A percentile compares a stretch with the other conserved stretches of the same genome.
Evolutionary conservation across 2,329 filamentous ascomycete species (phyloP).

Genomic region (Ophiosphaerella narmari): DNA sequence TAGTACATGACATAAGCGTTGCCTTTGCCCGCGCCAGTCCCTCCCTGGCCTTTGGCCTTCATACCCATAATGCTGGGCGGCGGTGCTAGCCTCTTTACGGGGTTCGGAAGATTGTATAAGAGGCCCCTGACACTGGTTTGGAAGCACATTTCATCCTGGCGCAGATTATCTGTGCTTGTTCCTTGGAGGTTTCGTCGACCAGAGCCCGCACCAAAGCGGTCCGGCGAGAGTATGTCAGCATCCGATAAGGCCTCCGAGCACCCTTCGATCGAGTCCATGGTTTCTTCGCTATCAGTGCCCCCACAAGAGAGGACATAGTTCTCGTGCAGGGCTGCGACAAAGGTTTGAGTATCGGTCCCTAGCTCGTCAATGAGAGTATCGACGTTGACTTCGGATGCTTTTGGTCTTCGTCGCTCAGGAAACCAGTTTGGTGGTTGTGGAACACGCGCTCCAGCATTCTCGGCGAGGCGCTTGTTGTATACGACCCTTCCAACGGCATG

Average conservation of each 20-base stretch:
- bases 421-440: constrained; percentile 54
- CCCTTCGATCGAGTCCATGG: constrained; percentile 78
- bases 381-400: constrained; percentile 51
- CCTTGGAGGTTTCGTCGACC: constrained; percentile 54
- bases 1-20: constrained; percentile 92
- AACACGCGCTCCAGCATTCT: constrained; percentile 38
- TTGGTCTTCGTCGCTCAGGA: constrained; percentile 50
- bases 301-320: constrained; percentile 90
- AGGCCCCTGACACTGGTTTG: constrained; percentile 87
- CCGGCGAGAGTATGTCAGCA: constrained; percentile 80
- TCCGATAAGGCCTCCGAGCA: constrained; percentile 88
- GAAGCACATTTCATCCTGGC: constrained; percentile 93
- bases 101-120: constrained; percentile 80
- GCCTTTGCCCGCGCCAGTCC: constrained; percentile 35
- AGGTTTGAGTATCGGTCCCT: constrained; percentile 88
- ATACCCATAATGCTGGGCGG: constrained; percentile 43
- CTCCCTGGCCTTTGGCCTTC: constrained; percentile 35
- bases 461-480: constrained; percentile 82
- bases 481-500: constrained; percentile 95
- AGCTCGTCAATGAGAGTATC: constrained; percentile 89
- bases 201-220: constrained; percentile 67
- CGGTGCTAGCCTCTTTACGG: constrained; percentile 69
- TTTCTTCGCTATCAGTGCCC: constrained; percentile 59
- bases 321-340: constrained; percentile 87
- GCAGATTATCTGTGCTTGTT: constrained; percentile 69